Evolutionary conservation across 2,329 filamentous ascomycete species (phyloP), one percentile per base, ranked within the genome.

Genomic region (Sordariomycetes sp.): DNA sequence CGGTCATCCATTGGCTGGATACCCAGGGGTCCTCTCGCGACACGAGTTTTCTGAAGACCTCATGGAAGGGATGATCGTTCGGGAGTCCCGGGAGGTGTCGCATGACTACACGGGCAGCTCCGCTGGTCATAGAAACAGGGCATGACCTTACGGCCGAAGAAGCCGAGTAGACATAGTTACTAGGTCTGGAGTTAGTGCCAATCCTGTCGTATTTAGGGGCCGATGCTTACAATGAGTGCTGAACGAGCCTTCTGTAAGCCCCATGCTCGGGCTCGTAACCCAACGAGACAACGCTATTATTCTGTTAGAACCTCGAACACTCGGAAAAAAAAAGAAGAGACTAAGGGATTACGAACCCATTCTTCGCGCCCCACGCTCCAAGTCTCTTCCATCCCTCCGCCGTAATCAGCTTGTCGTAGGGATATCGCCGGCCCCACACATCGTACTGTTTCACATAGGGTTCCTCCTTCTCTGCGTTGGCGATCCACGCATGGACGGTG

Each of bases 1-100:
- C 59, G 2, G 59, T 61, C 59, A 61, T 61, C 59, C 59, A 61
- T 50, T 61, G 59, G 13, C 59, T 58, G 15, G 59, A 61, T 6
- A 58, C 59, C 59, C 59, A 61, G 24, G 39, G 39, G n/a, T 45
- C 39, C 13, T 45, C 39, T 17, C 39, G 39, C 8, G 39, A 45
- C 6, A 45, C 57, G 22, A 61, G 56, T 3, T 54, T 56, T 1
- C 22, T 3, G 52, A 58, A 61, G 1, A 55, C 45, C 7, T 61
- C 58, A 22, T 57, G 58, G 17, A 61, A 61, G 2, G 59, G 59
- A 25, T 61, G 59, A 3, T 52, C 52, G 1, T 50, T 12, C 12
- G 59, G 59, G 6, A 61, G 45, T 13, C n/a, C 35, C 1, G 56
- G 54, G 8, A 59, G 53, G n/a, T 56, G 24, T 10, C 53, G 34